These are phyloP conservation scores for Hypholoma sublateritium DNA, from an alignment of 768 basidiomycete species.

Conservation along the genomic window DNA sequence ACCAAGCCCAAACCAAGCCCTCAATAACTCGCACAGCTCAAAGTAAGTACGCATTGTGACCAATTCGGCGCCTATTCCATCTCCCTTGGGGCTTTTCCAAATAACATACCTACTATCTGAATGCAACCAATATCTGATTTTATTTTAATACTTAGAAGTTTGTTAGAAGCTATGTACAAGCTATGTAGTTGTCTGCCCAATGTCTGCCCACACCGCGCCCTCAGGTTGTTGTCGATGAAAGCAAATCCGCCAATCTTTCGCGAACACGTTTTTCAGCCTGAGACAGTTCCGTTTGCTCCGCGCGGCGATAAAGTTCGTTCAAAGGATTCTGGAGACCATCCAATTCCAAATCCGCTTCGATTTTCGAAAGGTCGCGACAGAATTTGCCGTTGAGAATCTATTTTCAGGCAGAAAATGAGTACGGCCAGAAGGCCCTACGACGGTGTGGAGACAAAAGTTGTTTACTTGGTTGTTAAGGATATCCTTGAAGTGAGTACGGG, in stretches of 20 bases:
- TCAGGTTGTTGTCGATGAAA: constrained; percentile 16
- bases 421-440: too few relatives aligned
- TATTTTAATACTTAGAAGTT: too few relatives aligned
- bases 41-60: too few relatives aligned
- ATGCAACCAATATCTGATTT: too few relatives aligned
- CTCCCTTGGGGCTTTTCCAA: too few relatives aligned
- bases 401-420: not conserved
- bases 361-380: constrained; percentile 50
- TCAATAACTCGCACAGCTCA: not conserved
- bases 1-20: not conserved
- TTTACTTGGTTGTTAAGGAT: constrained; percentile 57
- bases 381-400: constrained; percentile 64
- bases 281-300: constrained; percentile 51
- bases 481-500: constrained; percentile 54
- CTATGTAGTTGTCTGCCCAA: too few relatives aligned
- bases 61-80: too few relatives aligned
- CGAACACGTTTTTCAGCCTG: constrained; percentile 63
- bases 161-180: too few relatives aligned
- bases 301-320: constrained; percentile 49
- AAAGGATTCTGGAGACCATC: constrained; percentile 55
- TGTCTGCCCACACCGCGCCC: too few relatives aligned
- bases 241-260: constrained; percentile 41
- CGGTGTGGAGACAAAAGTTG: not conserved
- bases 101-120: too few relatives aligned
- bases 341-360: constrained; percentile 57